These are phyloP conservation scores for Bacterosira constricta DNA, from an alignment of 108 stramenopile genomes.

Conservation along the genomic window DNA sequence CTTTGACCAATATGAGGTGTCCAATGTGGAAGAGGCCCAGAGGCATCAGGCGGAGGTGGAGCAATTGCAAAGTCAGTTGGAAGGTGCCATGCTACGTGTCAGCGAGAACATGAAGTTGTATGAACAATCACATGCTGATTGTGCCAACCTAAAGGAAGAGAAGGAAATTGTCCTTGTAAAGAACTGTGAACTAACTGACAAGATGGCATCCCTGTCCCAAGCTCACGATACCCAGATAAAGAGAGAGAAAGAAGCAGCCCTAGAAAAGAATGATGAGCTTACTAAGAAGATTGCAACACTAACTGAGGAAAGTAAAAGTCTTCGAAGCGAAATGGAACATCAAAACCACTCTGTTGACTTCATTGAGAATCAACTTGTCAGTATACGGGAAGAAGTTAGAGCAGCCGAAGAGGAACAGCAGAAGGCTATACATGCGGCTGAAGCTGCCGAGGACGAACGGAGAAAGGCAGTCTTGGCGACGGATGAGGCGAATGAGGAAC, in stretches of 20 bases:
- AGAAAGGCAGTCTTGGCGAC: no score
- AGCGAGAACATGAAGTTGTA: slow-evolving; percentile 7
- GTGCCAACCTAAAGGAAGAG: slow-evolving; percentile 3
- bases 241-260: not conserved
- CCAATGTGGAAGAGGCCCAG: no score
- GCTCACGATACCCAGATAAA: not conserved
- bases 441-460: no score
- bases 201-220: not conserved
- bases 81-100: slow-evolving; percentile 6
- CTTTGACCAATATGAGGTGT: not conserved
- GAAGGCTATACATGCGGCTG: not conserved
- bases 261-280: not conserved
- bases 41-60: not conserved
- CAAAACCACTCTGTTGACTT: not conserved
- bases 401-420: slow-evolving; percentile 9
- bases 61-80: slow-evolving; percentile 4
- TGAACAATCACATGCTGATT: not conserved
- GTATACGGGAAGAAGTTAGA: slow-evolving; percentile 9
- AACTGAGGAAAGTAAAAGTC: not conserved
- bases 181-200: not conserved
- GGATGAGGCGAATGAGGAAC: no score
- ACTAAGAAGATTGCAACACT: slow-evolving; percentile 1
- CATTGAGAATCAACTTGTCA: not conserved
- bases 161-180: not conserved
- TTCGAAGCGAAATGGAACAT: not conserved